A percentile compares a stretch with the other conserved stretches of the same genome.
phyloP scores from a whole-genome alignment of 352 stramenopile genomes.

The Globisporangium uncinulatum region DNA sequence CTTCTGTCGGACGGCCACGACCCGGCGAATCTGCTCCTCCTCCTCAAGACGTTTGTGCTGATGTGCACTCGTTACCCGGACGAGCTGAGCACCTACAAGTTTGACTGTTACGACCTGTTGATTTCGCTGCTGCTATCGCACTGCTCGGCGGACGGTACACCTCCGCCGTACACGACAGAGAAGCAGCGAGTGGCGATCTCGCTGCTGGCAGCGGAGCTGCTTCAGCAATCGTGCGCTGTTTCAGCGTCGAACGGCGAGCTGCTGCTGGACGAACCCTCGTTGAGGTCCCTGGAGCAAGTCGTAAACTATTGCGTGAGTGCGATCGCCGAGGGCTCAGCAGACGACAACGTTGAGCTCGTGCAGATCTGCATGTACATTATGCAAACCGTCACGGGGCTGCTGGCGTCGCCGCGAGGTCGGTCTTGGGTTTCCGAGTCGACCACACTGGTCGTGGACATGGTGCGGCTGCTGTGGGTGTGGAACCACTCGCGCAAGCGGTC shows the following conservation, averaged over 20 bases:
- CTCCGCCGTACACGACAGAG: conserved; percentile 33
- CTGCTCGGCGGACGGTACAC: conserved; percentile 42
- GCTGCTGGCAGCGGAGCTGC: conserved; percentile 49
- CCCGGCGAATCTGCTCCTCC: conserved; percentile 56
- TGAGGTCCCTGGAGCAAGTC: conserved; percentile 54
- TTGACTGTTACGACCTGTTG: conserved; percentile 65
- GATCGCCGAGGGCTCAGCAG: conserved; percentile 34
- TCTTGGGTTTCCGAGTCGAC: conserved; percentile 55
- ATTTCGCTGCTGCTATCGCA: conserved; percentile 51
- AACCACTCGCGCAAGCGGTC: conserved; percentile 38
- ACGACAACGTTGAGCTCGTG: conserved; percentile 25
- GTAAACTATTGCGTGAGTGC: conserved; percentile 63
- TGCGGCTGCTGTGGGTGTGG: conserved; percentile 71
- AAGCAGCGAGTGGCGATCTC: conserved; percentile 53
- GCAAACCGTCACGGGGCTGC: conserved; percentile 62
- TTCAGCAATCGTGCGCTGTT: conserved; percentile 65
- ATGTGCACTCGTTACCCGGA: conserved; percentile 63
- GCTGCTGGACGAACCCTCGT: conserved; percentile 38
- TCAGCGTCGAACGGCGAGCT: conserved; percentile 48
- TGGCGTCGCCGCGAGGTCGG: conserved; percentile 46
- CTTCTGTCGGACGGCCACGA: conserved; percentile 68
- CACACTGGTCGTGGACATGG: conserved; percentile 66
- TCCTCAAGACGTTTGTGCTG: conserved; percentile 56
- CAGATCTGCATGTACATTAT: conserved; percentile 60
- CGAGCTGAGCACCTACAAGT: conserved; percentile 47